Evolutionary conservation across 106 monocot species (phyloP).

Genomic region (Dioscorea dumetorum): DNA sequence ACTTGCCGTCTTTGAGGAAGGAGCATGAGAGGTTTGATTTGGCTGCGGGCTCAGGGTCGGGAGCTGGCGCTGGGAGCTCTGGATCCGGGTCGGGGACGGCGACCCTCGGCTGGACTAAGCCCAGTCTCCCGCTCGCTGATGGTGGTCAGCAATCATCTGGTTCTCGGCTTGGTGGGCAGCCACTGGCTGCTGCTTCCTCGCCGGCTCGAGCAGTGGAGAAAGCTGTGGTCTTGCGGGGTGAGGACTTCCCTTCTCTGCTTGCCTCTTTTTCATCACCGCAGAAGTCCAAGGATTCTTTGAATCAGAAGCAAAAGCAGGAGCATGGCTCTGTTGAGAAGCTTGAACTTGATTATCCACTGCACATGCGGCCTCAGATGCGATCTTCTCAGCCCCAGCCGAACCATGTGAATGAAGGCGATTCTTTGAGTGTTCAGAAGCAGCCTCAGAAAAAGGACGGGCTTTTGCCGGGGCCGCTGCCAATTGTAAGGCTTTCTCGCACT

Average conservation of each 20-base stretch:
- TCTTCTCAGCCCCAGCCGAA: constrained; percentile 10
- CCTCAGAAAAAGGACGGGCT: constrained; percentile 19
- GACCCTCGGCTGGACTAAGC: constrained; percentile 71
- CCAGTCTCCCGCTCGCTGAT: constrained; percentile 3
- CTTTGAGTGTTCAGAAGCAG: constrained; percentile 10
- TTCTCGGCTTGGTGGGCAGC: not conserved
- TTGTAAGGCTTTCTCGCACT: constrained; percentile 39
- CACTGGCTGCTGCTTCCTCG: not conserved
- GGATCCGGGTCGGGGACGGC: constrained; percentile 44
- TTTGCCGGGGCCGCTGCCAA: constrained; percentile 37
- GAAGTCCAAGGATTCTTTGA: constrained; percentile 23
- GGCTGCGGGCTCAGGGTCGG: constrained; percentile 25
- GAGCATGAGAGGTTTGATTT: constrained; percentile 78
- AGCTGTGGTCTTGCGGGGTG: constrained; percentile 54
- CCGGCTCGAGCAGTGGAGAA: constrained; percentile 15
- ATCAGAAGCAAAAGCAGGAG: constrained; percentile 30
- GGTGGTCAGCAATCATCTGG: no score
- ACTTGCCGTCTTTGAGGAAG: constrained; percentile 82
- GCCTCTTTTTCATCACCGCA: constrained; percentile 20
- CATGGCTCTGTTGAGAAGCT: constrained; percentile 9
- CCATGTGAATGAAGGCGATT: constrained; percentile 1
- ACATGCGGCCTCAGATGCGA: constrained; percentile 55
- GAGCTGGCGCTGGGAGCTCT: constrained; percentile 14
- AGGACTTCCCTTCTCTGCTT: constrained; percentile 64
- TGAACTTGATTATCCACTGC: constrained; percentile 7